Percentiles rank a stretch among this genome's conserved stretches.
phyloP scores from a whole-genome alignment of 2,329 filamentous ascomycete species.

The Eutypella sp. region DNA sequence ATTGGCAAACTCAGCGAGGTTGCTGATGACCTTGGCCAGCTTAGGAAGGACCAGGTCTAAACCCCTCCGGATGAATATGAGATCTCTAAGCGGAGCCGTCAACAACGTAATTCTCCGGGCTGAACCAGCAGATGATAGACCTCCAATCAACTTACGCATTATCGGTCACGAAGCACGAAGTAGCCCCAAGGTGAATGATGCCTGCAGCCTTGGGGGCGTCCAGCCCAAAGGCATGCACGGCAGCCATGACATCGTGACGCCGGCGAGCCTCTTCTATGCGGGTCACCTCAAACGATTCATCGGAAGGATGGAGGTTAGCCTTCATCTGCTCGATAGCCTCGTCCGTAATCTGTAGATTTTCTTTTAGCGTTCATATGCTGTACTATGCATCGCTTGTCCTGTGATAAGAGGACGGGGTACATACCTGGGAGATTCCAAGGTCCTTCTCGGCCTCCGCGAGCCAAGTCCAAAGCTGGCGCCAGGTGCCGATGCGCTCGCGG shows the following conservation, averaged over 20 bases:
- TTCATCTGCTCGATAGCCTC: conserved; percentile 75
- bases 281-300: conserved; percentile 71
- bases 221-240: conserved; percentile 68
- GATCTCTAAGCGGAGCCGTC: too few relatives aligned
- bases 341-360: too few relatives aligned
- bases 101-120: too few relatives aligned
- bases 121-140: too few relatives aligned
- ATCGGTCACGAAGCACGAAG: conserved; percentile 60
- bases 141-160: conserved; percentile 74
- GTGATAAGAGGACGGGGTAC: too few relatives aligned
- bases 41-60: conserved; percentile 73
- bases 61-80: conserved; percentile 68
- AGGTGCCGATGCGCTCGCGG: conserved; percentile 68
- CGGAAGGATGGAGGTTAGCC: conserved; percentile 66
- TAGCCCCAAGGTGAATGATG: conserved; percentile 75
- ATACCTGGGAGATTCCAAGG: conserved; percentile 73
- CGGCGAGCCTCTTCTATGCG: conserved; percentile 70
- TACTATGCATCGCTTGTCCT: too few relatives aligned
- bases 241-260: conserved; percentile 60
- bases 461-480: conserved; percentile 79
- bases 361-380: too few relatives aligned
- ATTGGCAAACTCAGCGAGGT: conserved; percentile 67
- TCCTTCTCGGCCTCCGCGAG: conserved; percentile 80
- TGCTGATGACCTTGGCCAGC: conserved; percentile 71
- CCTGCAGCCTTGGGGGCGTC: conserved; percentile 49